Evolutionary conservation across 208 protist species (phyloP), one percentile per base, ranked within the genome.

Genomic region (Trypanosomatidae sp.): DNA sequence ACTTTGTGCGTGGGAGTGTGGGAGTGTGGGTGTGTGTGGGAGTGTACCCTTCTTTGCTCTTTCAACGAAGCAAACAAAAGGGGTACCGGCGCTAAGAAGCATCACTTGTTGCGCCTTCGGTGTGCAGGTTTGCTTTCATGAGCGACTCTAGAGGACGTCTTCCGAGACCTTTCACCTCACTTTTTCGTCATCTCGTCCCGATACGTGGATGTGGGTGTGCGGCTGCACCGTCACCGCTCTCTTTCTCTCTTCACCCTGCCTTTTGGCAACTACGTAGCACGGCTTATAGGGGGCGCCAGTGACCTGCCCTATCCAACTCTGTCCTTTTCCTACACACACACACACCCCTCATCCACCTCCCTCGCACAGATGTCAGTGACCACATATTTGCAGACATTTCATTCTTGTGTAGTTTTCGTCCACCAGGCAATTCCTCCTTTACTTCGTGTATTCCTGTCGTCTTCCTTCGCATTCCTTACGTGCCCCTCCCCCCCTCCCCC

Each of bases 321-420:
- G 8, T 19, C 46, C 25, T 19, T 69, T 41, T 5, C 17, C 22
- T 9, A 46, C 55, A 0, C 41, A 46, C 62, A 36, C 62, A 9
- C 44, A 12, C 64, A 39, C n/a, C 13, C 12, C 59, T 64, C 59
- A 1, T 25, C 43, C n/a, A 49, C 43, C 43, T 36, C 7, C 13
- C 62, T 66, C 62, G 39, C 41, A 19, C 33, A 49, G 55, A 43
- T 47, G n/a, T 64, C 22, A 8, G 12, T 19, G 59, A 25, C 59
- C 59, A 6, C 41, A 73, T 56, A 69, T 36, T 68, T 74, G 60
- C 36, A 46, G 68, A 7, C 66, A 75, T 75, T 72, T 59, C 69
- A 30, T 64, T 56, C 52, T 28, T 73, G 52, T 46, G 52, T 17
- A 15, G 12, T 59, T 28, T 59, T 33, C 53, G 25, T 3, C 2